Base-by-base conservation (phyloP, 495 filamentous ascomycete genomes). In the Trichocladium antarcticum region DNA sequence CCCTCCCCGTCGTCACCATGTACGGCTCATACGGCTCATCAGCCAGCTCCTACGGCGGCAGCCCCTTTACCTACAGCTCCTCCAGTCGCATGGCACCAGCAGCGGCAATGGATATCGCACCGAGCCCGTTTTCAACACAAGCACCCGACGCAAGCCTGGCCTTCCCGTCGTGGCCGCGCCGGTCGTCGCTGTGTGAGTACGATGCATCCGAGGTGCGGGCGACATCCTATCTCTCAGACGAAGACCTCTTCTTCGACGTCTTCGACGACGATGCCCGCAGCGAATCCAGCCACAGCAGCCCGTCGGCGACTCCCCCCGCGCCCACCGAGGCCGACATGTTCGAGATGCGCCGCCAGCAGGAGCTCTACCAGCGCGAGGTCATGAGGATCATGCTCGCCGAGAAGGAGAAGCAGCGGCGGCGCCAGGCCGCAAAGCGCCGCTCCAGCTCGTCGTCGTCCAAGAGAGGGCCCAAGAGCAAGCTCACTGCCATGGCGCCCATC, bases 101-200 rank as follows among this genome's bases (percentile, higher is more conserved):
- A 50, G 68, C 77, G 56, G 75, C 75, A 50, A 69, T 78, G 56
- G 75, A 78, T 54, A 78, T 78, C 54, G 62, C 67, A 27, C 64
- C 68, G 27, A 68, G 60, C 48, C 63, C 61, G 53, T 67, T 65
- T 27, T 65, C 68, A 20, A 58, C 65, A 10, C 55, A 60, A 49
- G 50, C 54, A 6, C 61, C 68, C 56, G 68, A 68, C 49, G 54
- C 66, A 8, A 61, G 54, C 45, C 73, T 70, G 63, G 71, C 71
- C 16, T 74, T 69, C 54, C 71, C 71, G n/a, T 74, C 71, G 37
- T 74, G 71, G 71, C 71, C 71, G 10, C 63, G 67, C 37, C 60
- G 71, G 15, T 62, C 65, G 3, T 70, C 68, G 9, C 63, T 74
- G 42, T 64, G 56, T 51, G 68, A 69, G 47, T 57, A 59, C 9